Evolutionary conservation across 2,329 filamentous ascomycete species (phyloP).

Genomic region (Paecilomyces sp.): DNA sequence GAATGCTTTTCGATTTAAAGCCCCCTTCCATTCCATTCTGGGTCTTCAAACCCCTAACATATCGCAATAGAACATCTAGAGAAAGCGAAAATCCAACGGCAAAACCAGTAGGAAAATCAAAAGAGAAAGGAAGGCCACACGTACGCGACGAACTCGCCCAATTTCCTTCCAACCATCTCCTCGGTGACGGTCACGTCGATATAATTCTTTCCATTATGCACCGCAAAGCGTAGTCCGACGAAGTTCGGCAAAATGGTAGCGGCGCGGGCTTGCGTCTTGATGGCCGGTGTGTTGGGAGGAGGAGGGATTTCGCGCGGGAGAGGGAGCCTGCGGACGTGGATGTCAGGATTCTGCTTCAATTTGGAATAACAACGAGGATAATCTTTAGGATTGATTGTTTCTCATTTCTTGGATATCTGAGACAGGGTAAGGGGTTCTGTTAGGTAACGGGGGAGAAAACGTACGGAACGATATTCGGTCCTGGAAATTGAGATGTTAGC

Average conservation of each 20-base stretch:
- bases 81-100: background rate
- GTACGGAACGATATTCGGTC: slow-evolving; percentile 65
- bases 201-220: slow-evolving; percentile 88
- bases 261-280: slow-evolving; percentile 78
- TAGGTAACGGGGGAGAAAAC: slow-evolving; percentile 18
- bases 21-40: background rate
- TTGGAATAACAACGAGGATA: too few relatives aligned
- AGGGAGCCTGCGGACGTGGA: slow-evolving; percentile 23
- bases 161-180: slow-evolving; percentile 93
- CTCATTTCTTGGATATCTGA: background rate
- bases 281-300: slow-evolving; percentile 60
- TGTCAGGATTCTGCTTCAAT: slow-evolving; percentile 1
- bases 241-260: slow-evolving; percentile 91
- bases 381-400: too few relatives aligned
- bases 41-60: background rate
- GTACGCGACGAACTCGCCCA: slow-evolving; percentile 86
- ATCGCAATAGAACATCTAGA: background rate
- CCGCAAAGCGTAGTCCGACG: slow-evolving; percentile 79
- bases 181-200: slow-evolving; percentile 77
- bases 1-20: background rate
- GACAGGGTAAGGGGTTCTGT: too few relatives aligned
- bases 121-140: slow-evolving; percentile 29
- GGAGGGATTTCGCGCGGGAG: slow-evolving; percentile 39
- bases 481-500: slow-evolving; percentile 31
- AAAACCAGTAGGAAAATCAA: background rate